Conservation (phyloP, 2,329 filamentous ascomycete species). For the Dendryphion nanum region DNA sequence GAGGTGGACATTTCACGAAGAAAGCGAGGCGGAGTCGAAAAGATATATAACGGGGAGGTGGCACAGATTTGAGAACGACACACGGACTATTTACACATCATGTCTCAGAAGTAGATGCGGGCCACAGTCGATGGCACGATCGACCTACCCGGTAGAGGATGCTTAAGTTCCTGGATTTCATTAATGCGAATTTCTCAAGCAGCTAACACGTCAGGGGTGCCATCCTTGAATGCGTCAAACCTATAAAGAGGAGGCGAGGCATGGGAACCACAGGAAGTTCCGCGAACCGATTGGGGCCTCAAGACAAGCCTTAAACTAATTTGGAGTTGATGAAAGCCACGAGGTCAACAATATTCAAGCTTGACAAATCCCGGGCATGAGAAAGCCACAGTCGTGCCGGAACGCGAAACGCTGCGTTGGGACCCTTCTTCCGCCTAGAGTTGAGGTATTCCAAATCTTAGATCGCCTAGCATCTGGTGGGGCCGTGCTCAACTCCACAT, state of each 20-base stretch:
- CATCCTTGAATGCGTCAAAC: too few species aligned
- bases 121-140: conserved; percentile 2
- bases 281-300: conserved; percentile 4
- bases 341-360: conserved; percentile 9
- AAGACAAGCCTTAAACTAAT: conserved; percentile 3
- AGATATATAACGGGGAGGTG: too few species aligned
- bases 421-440: conserved; percentile 6
- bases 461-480: conserved; percentile 9
- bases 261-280: too few species aligned
- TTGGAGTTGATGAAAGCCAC: conserved; percentile 10
- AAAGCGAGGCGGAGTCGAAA: too few species aligned
- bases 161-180: conserved; percentile 6
- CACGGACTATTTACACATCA: conserved; percentile 5
- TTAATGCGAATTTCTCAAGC: too few species aligned
- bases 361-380: conserved; percentile 20
- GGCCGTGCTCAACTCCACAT: conserved; percentile 15
- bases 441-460: conserved; percentile 30
- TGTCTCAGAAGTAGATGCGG: background rate
- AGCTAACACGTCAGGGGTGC: too few species aligned
- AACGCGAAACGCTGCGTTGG: conserved; percentile 14
- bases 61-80: conserved; percentile 8
- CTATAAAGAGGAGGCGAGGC: too few species aligned
- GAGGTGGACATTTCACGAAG: too few species aligned
- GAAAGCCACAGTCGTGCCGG: conserved; percentile 8
- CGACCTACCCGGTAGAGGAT: conserved; percentile 6